Evolutionary conservation across 257 asterid species (phyloP).

Genomic region (Nicotiana otophora): DNA sequence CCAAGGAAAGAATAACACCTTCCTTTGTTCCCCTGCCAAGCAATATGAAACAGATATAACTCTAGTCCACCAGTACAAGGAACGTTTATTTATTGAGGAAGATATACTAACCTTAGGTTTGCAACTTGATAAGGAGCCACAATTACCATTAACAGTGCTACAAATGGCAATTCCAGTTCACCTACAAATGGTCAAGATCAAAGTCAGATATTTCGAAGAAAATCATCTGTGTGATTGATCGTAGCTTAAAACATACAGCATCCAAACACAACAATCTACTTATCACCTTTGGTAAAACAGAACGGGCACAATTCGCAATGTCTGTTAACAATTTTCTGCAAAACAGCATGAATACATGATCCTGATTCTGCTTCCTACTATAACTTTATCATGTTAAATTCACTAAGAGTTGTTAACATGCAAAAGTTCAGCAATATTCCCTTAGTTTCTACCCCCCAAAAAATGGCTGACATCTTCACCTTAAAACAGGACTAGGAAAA

Average conservation of each 20-base stretch:
- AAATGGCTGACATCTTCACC: background rate
- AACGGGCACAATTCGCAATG: background rate
- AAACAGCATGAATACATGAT: background rate
- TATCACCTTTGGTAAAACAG: conserved; percentile 1
- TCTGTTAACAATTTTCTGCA: background rate
- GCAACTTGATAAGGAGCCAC: conserved; percentile 62
- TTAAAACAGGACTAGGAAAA: background rate
- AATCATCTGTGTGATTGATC: background rate
- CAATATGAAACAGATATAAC: conserved; percentile 18
- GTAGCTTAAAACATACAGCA: background rate
- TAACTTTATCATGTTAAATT: background rate
- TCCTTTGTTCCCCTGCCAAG: conserved; percentile 75
- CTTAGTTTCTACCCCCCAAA: background rate
- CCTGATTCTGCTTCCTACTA: conserved; percentile 2
- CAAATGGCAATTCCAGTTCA: conserved; percentile 77
- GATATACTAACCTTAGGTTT: conserved; percentile 62
- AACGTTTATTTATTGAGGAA: background rate
- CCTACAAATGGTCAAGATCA: conserved; percentile 34
- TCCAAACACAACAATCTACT: background rate
- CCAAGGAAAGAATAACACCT: conserved; percentile 64
- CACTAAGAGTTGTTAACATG: background rate
- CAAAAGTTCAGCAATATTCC: background rate
- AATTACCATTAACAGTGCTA: conserved; percentile 59
- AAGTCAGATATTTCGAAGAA: background rate
- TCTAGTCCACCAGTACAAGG: conserved; percentile 10